These are phyloP conservation scores for Coemansia sp. DNA, from an alignment of 192 early-diverging fungal species.

Conservation along the genomic window DNA sequence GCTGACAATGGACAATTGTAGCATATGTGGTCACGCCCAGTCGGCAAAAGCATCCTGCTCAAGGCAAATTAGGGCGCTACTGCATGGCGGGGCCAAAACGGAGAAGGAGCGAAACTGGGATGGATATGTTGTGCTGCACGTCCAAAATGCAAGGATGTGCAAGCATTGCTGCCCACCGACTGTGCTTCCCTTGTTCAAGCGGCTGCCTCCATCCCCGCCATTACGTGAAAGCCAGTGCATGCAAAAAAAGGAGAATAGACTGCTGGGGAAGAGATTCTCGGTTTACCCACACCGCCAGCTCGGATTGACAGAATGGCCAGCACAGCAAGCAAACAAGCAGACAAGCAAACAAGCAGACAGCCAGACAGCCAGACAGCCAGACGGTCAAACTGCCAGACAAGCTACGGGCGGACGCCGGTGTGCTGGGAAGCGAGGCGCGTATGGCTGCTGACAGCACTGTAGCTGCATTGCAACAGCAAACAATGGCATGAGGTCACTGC, in stretches of 20 bases:
- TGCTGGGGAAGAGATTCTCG: no score
- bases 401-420: neutral
- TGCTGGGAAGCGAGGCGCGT: neutral
- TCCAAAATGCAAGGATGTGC: neutral
- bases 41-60: neutral
- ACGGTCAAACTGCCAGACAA: no score
- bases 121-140: no score
- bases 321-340: no score
- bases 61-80: neutral
- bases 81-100: neutral
- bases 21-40: constrained; percentile 3
- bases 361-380: no score
- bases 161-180: neutral
- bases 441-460: neutral
- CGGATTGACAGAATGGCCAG: no score
- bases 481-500: neutral
- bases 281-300: no score
- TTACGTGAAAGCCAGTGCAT: no score
- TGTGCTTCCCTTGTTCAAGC: no score
- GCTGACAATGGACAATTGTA: neutral
- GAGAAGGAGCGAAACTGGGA: neutral
- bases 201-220: no score
- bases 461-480: neutral
- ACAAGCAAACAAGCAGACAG: no score
- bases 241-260: no score